These are phyloP conservation scores for Nymphaea thermarum DNA, from an alignment of 164 flowering plant species.

Conservation along the genomic window DNA sequence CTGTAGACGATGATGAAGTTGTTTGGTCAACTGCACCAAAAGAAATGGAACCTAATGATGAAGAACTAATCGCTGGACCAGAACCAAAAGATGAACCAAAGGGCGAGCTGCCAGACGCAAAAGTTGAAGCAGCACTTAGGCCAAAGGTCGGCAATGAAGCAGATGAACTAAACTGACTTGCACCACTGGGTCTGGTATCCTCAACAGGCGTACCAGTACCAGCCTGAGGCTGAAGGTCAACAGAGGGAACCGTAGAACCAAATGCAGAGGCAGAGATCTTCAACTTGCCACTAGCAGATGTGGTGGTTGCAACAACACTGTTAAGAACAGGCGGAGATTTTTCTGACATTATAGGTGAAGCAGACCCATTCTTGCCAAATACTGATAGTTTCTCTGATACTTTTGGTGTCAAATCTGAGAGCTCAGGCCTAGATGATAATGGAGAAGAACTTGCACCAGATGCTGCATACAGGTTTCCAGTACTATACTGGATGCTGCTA, in stretches of 20 bases:
- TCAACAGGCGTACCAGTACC: slow-evolving; percentile 18
- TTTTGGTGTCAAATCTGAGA: slow-evolving; percentile 4
- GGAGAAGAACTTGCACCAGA: slow-evolving; percentile 15
- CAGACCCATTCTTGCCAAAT: not conserved
- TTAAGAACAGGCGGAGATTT: not conserved
- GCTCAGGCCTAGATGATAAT: slow-evolving; percentile 15
- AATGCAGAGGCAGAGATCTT: slow-evolving; percentile 20
- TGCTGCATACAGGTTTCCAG: slow-evolving; percentile 9
- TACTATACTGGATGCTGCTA: slow-evolving; percentile 29
- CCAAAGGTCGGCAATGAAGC: slow-evolving; percentile 31
- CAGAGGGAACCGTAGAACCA: slow-evolving; percentile 17
- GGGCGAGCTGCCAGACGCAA: slow-evolving; percentile 22
- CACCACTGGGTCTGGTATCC: slow-evolving; percentile 20
- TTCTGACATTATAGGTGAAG: not conserved
- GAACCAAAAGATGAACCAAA: slow-evolving; percentile 33
- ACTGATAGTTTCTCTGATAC: not conserved
- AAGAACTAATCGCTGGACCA: slow-evolving; percentile 25
- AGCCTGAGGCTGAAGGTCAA: slow-evolving; percentile 17
- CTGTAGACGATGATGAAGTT: not conserved
- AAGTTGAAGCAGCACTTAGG: slow-evolving; percentile 21
- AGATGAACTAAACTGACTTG: slow-evolving; percentile 39
- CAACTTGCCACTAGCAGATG: slow-evolving; percentile 10
- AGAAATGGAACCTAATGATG: slow-evolving; percentile 13
- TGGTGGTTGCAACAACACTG: not conserved
- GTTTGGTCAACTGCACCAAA: not conserved